Evolutionary conservation across 306 rosid genomes (phyloP), one percentile per base, ranked within the genome.

Genomic region (Sicyos baderoa): DNA sequence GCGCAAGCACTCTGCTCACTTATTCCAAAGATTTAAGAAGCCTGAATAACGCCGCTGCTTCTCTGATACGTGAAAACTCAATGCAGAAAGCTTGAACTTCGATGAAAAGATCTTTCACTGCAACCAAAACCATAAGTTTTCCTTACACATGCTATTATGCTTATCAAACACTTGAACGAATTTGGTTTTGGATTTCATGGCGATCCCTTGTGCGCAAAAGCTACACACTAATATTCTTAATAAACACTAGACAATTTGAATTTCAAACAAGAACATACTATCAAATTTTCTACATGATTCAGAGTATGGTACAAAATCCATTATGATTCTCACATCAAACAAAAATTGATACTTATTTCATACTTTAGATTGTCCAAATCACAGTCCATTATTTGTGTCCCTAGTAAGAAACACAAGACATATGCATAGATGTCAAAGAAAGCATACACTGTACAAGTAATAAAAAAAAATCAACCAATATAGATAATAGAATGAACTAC

Each of bases 21-120:
- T 84, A 88, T 81, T 91, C 97, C 91, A 85, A 79, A 8, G 95
- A 78, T 73, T 91, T 91, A 57, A 91, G 95, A 73, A 89, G 97
- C 89, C 97, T 89, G 78, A 91, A 91, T 6, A 91, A 86, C 18
- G 95, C 76, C 8, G 96, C 90, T 10, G 97, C 97, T 82, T 91
- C 96, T 71, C 97, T 87, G 74, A 91, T 91, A 77, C 97, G 87
- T 5, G 95, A 87, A 78, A 91, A 91, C 72, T 91, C 97, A 5
- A 91, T 89, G 85, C 97, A 91, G 80, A 91, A 91, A 10, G 97
- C 96, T 76, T 91, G 95, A 78, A 91, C 95, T 81, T 91, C 97
- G 60, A 89, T 91, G 87, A 89, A 91, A 15, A 91, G 87, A 83
- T 91, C 96, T 79, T 91, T 89, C 44, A 91, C 97, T 89, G 91